These are phyloP conservation scores for Sporothrix euskadiensis DNA, from an alignment of 2,329 filamentous ascomycete genomes.

Conservation along the genomic window DNA sequence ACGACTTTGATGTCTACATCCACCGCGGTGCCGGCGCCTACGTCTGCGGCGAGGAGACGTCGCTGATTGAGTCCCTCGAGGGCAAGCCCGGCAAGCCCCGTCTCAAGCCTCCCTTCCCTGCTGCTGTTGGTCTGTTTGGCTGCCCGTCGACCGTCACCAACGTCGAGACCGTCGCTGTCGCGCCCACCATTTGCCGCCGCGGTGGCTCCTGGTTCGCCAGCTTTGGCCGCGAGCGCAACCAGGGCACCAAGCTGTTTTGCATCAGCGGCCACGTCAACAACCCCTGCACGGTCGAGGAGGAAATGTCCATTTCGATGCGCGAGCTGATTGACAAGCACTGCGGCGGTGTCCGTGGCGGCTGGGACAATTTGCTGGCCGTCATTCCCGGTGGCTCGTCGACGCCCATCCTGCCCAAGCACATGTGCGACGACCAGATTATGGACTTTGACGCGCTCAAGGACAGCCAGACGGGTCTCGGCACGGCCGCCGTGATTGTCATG, in stretches of 20 bases:
- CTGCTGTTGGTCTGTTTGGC: constrained; percentile 94
- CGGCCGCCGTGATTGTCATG: constrained; percentile 97
- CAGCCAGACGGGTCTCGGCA: constrained; percentile 93
- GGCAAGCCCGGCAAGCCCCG: constrained; percentile 98
- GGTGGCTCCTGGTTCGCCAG: constrained; percentile 89
- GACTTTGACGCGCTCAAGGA: constrained; percentile 99
- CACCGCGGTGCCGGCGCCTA: constrained; percentile 98
- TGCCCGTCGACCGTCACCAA: constrained; percentile 98
- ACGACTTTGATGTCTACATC: constrained; percentile 96
- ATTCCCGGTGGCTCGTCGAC: constrained; percentile 97
- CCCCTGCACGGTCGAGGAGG: constrained; percentile 95
- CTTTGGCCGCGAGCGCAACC: constrained; percentile 94
- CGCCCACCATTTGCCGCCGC: constrained; percentile 91
- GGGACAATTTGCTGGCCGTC: constrained; percentile 94
- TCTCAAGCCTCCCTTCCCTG: constrained; percentile 97
- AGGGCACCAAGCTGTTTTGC: constrained; percentile 96
- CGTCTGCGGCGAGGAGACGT: constrained; percentile 97
- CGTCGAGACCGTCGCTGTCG: constrained; percentile 94
- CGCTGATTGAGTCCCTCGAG: constrained; percentile 95
- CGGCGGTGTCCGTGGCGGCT: constrained; percentile 91
- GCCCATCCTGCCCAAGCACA: constrained; percentile 82
- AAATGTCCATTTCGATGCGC: constrained; percentile 96
- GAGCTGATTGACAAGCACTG: constrained; percentile 99
- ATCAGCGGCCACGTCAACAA: constrained; percentile 99
- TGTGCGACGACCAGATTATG: constrained; percentile 97